Evolutionary conservation across 805 yeast species (phyloP), one percentile per base, ranked within the genome.

Genomic region (Danielozyma ontarioensis): DNA sequence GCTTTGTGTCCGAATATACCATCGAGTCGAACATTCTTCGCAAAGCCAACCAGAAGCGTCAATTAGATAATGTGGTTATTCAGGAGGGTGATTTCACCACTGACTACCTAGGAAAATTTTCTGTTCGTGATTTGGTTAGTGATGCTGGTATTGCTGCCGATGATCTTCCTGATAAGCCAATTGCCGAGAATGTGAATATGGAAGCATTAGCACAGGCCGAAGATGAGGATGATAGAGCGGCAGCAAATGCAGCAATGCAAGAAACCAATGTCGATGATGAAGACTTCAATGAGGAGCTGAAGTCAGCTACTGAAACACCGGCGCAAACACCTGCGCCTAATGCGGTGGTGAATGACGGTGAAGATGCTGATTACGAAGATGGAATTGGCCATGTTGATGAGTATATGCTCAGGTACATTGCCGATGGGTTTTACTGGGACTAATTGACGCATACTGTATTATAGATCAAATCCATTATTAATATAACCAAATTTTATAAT

Each of bases 1-100:
- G 99, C 40, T 83, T 93, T 59, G 97, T 93, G 17, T 84, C 95
- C 17, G 98, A 93, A 62, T 87, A 76, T 62, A 93, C 98, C 3
- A 93, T 93, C 40, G 99, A 93, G 59, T 85, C 95, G 17, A 93
- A 93, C 60, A 93, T 93, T 44, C 72, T 93, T 60, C 79, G 79
- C 48, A 90, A 90, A 56, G 97, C 97, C 2, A 88, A 89, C 49
- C 97, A 90, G 58, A 90, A 90, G 70, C 72, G 95, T 50, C 88
- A 88, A 49, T 72, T 90, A 48, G 97, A 90, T 60, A 86, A 87
- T 56, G 95, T 90, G 22, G 90, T 90, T 34, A 93, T 93, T 46
- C 97, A 93, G 62, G 96, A 89, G 33, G 98, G 98, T 55, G 97
- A 90, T 46, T 93, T 93, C 62, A 93, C 97, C 0, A 94, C 98